phyloP scores from a whole-genome alignment of 257 asterid genomes.

The Agastache rugosa region DNA sequence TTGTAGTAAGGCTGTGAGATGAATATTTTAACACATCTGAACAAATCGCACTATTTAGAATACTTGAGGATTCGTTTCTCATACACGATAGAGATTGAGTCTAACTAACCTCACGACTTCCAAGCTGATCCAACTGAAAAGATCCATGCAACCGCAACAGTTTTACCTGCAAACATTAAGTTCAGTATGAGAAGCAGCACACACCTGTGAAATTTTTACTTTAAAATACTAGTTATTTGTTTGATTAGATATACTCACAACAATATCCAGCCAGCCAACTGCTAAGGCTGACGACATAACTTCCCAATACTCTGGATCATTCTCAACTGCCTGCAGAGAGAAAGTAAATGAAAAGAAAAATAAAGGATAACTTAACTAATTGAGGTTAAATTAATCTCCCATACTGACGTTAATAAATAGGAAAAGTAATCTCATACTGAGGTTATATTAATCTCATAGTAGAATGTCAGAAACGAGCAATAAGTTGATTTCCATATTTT shows the following conservation, averaged over 20 bases:
- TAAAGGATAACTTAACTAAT: constrained; percentile 12
- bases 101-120: constrained; percentile 77
- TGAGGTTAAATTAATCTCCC: not conserved
- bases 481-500: constrained; percentile 15
- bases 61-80: not conserved
- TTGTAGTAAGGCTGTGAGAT: constrained; percentile 19
- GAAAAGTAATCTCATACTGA: not conserved
- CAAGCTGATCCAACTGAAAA: constrained; percentile 79
- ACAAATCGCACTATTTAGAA: not conserved
- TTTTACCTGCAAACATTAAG: constrained; percentile 63
- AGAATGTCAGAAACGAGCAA: constrained; percentile 2
- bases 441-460: not conserved
- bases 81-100: not conserved
- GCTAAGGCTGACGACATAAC: constrained; percentile 87
- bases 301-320: constrained; percentile 88
- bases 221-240: constrained; percentile 9
- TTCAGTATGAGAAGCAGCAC: constrained; percentile 34
- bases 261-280: constrained; percentile 93
- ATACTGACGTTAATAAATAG: constrained; percentile 14
- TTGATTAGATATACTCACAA: constrained; percentile 53
- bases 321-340: constrained; percentile 75
- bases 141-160: constrained; percentile 94
- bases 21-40: constrained; percentile 2
- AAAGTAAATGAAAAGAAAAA: constrained; percentile 3
- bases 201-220: not conserved